phyloP scores from a whole-genome alignment of 192 early-diverging fungal genomes.

The Chytriomyces sp. region DNA sequence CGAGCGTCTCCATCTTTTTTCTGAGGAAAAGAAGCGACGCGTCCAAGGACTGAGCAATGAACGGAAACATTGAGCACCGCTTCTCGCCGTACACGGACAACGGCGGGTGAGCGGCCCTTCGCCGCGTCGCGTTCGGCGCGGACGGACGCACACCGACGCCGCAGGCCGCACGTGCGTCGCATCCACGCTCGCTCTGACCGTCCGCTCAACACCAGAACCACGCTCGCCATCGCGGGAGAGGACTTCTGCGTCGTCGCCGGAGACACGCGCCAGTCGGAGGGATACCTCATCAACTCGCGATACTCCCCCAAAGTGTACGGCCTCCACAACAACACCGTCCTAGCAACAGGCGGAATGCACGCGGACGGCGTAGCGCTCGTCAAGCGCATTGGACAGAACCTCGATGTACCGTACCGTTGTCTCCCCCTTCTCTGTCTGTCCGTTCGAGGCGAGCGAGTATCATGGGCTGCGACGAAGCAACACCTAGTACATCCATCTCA shows the following conservation, averaged over 20 bases:
- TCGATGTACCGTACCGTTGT: slow-evolving; percentile 70
- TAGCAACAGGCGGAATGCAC: slow-evolving; percentile 84
- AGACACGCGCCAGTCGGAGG: slow-evolving; percentile 93
- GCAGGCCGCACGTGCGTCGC: background rate
- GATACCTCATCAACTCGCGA: slow-evolving; percentile 93
- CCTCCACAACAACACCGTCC: slow-evolving; percentile 71
- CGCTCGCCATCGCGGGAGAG: slow-evolving; percentile 89
- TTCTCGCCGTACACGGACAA: slow-evolving; percentile 94
- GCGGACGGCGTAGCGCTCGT: slow-evolving; percentile 86
- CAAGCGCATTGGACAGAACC: slow-evolving; percentile 78
- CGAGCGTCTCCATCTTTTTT: too few relatives aligned
- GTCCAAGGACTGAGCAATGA: background rate
- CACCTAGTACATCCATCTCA: too few relatives aligned
- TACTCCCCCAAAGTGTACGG: slow-evolving; percentile 88
- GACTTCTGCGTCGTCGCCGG: slow-evolving; percentile 94
- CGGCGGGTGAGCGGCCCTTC: slow-evolving; percentile 63
- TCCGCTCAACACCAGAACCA: slow-evolving; percentile 58
- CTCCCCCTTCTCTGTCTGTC: background rate
- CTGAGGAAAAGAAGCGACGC: background rate
- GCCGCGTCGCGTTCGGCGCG: background rate
- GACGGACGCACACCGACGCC: background rate
- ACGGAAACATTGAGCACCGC: slow-evolving; percentile 58
- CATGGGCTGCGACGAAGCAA: too few relatives aligned
- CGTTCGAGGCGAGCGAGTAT: too few relatives aligned
- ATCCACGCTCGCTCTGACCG: too few relatives aligned